Evolutionary conservation across 1,284 basidiomycete genomes (phyloP).

Genomic region (Leccinum insolens): DNA sequence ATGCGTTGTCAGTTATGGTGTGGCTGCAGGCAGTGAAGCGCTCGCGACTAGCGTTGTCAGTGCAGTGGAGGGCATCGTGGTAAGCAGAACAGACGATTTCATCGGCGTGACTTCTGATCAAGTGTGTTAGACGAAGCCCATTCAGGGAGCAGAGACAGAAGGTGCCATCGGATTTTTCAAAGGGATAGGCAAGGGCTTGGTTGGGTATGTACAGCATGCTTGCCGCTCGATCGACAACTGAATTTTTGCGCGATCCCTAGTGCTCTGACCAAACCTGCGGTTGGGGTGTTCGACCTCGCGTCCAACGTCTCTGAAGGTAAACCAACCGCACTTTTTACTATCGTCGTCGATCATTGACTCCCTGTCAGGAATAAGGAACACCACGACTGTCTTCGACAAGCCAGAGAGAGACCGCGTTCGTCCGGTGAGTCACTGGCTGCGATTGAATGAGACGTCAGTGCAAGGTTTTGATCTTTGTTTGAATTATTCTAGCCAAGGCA

Average conservation of each 20-base stretch:
- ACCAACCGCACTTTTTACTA: not conserved
- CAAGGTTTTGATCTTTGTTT: not conserved
- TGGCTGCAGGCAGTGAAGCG: slow-evolving; percentile 92
- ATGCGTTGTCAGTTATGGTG: slow-evolving; percentile 72
- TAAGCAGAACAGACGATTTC: slow-evolving; percentile 42
- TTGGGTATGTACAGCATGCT: slow-evolving; percentile 66
- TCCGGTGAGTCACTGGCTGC: slow-evolving; percentile 50
- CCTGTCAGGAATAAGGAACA: slow-evolving; percentile 82
- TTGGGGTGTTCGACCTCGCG: slow-evolving; percentile 95
- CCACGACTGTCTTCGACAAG: slow-evolving; percentile 97
- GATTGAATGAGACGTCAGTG: not conserved
- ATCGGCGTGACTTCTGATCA: slow-evolving; percentile 3
- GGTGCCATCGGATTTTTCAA: slow-evolving; percentile 98
- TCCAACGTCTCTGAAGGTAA: slow-evolving; percentile 94
- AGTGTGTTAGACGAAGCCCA: slow-evolving; percentile 77
- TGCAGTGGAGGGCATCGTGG: slow-evolving; percentile 94
- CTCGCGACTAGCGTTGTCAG: slow-evolving; percentile 94
- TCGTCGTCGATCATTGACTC: slow-evolving; percentile 10
- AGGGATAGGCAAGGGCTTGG: slow-evolving; percentile 95
- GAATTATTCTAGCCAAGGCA: slow-evolving; percentile 69
- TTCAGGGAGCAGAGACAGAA: slow-evolving; percentile 95
- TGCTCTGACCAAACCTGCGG: slow-evolving; percentile 94
- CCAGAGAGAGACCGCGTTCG: slow-evolving; percentile 89
- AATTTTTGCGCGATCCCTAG: slow-evolving; percentile 41
- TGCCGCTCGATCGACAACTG: slow-evolving; percentile 16